Conservation (phyloP, 192 early-diverging fungal species). For the Podila minutissima region DNA sequence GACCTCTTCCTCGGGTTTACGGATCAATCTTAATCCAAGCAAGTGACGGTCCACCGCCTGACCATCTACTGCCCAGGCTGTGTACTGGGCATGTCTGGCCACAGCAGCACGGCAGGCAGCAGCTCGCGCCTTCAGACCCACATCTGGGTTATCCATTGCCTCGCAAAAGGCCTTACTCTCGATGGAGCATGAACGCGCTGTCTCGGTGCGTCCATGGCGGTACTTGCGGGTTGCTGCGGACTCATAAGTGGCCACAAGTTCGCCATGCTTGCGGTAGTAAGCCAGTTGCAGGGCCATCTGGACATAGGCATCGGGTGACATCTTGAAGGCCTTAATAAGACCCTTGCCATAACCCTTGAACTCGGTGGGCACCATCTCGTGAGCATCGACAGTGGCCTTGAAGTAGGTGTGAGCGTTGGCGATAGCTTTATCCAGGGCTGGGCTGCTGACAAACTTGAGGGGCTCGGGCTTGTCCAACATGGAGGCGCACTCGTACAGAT, state of each 20-base stretch:
- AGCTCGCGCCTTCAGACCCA: conserved; percentile 54
- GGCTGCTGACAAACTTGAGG: conserved; percentile 66
- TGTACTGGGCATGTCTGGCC: conserved; percentile 74
- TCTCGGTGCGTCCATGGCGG: conserved; percentile 89
- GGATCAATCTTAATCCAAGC: conserved; percentile 73
- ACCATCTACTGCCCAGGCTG: conserved; percentile 73
- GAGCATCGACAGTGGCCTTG: conserved; percentile 68
- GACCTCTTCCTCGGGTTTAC: conserved; percentile 50
- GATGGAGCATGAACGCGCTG: conserved; percentile 77
- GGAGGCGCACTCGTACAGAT: conserved; percentile 35
- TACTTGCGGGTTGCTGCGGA: conserved; percentile 85
- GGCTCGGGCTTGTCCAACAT: conserved; percentile 53
- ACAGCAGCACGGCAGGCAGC: conserved; percentile 69
- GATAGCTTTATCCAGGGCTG: conserved; percentile 61
- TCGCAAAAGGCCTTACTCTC: conserved; percentile 78
- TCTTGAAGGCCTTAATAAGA: conserved; percentile 52
- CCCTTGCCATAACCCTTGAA: conserved; percentile 80
- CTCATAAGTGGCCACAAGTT: conserved; percentile 82
- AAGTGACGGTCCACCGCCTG: conserved; percentile 88
- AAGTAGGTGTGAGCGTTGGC: conserved; percentile 70
- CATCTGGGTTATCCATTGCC: conserved; percentile 66
- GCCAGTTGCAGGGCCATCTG: conserved; percentile 92
- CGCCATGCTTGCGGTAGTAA: conserved; percentile 78
- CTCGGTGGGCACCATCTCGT: conserved; percentile 68
- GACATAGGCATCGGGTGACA: conserved; percentile 83